phyloP scores from a whole-genome alignment of 331 rosid genomes.

The Dryas integrifolia region DNA sequence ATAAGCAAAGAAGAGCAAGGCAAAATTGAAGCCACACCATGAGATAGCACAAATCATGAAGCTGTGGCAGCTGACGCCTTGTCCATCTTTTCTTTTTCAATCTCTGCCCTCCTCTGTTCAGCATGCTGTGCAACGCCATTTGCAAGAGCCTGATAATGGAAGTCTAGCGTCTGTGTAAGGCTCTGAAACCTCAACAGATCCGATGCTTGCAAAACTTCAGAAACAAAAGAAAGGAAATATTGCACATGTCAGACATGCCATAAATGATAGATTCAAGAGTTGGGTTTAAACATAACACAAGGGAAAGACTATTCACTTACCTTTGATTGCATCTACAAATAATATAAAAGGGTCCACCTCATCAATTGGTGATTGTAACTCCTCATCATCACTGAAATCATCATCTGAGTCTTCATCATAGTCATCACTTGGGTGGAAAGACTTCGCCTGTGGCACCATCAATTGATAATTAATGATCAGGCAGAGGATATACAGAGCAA shows the following conservation, averaged over 20 bases:
- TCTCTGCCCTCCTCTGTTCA: constrained; percentile 76
- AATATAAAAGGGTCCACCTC: constrained; percentile 94
- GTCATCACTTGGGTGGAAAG: constrained; percentile 65
- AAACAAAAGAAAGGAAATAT: constrained; percentile 2
- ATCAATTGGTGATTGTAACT: constrained; percentile 93
- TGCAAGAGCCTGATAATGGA: constrained; percentile 85
- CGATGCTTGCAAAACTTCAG: constrained; percentile 57
- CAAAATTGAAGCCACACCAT: constrained; percentile 45
- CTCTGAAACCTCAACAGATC: constrained; percentile 77
- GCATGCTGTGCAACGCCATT: constrained; percentile 89
- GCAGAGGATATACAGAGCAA: neutral
- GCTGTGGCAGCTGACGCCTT: constrained; percentile 61
- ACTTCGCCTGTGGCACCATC: constrained; percentile 52
- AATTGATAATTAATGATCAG: neutral
- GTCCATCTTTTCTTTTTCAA: constrained; percentile 77
- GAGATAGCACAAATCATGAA: constrained; percentile 45
- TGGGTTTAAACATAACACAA: neutral
- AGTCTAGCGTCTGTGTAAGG: constrained; percentile 77
- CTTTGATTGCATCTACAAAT: constrained; percentile 82
- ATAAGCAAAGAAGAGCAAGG: constrained; percentile 37
- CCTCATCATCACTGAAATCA: constrained; percentile 91
- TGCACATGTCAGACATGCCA: constrained; percentile 16
- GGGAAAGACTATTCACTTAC: constrained; percentile 34
- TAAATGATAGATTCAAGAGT: neutral
- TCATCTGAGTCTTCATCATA: constrained; percentile 80